Percentiles rank a stretch among this genome's conserved stretches.
Conservation (phyloP, 768 basidiomycete genomes). For the Lactarius deliciosus region DNA sequence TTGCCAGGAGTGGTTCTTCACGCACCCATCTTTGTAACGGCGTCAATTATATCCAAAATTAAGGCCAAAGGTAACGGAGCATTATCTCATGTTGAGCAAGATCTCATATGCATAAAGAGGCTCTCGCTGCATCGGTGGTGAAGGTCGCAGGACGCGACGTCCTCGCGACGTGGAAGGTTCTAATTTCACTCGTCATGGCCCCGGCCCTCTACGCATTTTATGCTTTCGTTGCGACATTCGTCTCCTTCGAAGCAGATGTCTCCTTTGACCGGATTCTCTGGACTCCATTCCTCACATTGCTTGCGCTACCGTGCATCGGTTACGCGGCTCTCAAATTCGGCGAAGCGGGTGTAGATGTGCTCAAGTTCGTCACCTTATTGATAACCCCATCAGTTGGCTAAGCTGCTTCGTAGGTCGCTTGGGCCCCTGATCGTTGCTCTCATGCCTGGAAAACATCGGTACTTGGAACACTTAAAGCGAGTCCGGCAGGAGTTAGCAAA, state of each 20-base stretch:
- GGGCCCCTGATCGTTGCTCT: conserved; percentile 87
- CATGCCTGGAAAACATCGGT: conserved; percentile 82
- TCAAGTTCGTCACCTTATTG: conserved; percentile 62
- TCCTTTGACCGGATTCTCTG: conserved; percentile 61
- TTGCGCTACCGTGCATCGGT: conserved; percentile 80
- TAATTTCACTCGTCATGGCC: conserved; percentile 86
- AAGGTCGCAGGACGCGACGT: conserved; percentile 94
- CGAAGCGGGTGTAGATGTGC: conserved; percentile 95
- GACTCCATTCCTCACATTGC: conserved; percentile 73
- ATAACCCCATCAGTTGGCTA: conserved; percentile 19
- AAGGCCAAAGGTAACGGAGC: conserved; percentile 75
- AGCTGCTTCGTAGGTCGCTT: conserved; percentile 59
- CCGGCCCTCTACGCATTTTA: conserved; percentile 85
- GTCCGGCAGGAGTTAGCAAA: conserved; percentile 74
- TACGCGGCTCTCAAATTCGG: conserved; percentile 94
- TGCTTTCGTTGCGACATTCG: conserved; percentile 73
- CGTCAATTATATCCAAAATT: conserved; percentile 77
- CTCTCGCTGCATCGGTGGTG: conserved; percentile 90
- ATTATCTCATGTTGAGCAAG: background rate
- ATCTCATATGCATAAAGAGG: conserved; percentile 54
- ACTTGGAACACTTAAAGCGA: conserved; percentile 69
- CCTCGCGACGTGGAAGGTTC: conserved; percentile 93
- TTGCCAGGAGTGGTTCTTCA: conserved; percentile 90
- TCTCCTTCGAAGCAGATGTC: conserved; percentile 65
- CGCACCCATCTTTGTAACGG: conserved; percentile 88